phyloP scores from a whole-genome alignment of 2,329 filamentous ascomycete genomes.

The Trichoderma atroviride region DNA sequence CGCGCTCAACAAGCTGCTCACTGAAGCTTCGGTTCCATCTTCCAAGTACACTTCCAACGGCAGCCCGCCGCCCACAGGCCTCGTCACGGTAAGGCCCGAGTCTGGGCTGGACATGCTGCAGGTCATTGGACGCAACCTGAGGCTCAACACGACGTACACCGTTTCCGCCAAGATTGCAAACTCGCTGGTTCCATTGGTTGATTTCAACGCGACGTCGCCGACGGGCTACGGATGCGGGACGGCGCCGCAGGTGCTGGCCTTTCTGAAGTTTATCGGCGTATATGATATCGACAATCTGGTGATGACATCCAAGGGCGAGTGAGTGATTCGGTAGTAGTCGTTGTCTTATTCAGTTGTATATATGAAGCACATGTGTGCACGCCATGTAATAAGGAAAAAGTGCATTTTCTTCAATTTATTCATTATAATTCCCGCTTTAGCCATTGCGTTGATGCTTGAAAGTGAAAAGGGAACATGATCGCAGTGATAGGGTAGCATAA shows the following conservation, averaged over 20 bases:
- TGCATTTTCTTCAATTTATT: neutral
- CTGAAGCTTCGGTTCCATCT: neutral
- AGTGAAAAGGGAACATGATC: neutral
- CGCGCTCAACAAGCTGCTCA: constrained; percentile 23
- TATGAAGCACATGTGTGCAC: neutral
- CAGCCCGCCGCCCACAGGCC: neutral
- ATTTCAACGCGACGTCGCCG: constrained; percentile 23
- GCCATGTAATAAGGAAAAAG: neutral
- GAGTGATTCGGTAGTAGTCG: neutral
- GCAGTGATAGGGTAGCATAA: neutral
- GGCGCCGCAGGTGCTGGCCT: constrained; percentile 26
- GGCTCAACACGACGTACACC: constrained; percentile 28
- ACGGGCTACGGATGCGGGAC: constrained; percentile 25
- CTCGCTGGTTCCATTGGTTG: constrained; percentile 22
- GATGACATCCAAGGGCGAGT: constrained; percentile 3
- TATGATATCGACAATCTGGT: constrained; percentile 23
- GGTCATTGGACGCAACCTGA: constrained; percentile 26
- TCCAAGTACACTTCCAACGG: neutral
- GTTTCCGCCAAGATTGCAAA: constrained; percentile 15
- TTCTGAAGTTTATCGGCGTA: constrained; percentile 27
- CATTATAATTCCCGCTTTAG: neutral
- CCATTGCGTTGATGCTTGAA: neutral
- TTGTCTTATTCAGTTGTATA: neutral
- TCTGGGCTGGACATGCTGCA: constrained; percentile 28
- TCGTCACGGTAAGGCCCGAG: constrained; percentile 27